phyloP scores from a whole-genome alignment of 2,329 filamentous ascomycete species.

The Ilyonectria destructans region DNA sequence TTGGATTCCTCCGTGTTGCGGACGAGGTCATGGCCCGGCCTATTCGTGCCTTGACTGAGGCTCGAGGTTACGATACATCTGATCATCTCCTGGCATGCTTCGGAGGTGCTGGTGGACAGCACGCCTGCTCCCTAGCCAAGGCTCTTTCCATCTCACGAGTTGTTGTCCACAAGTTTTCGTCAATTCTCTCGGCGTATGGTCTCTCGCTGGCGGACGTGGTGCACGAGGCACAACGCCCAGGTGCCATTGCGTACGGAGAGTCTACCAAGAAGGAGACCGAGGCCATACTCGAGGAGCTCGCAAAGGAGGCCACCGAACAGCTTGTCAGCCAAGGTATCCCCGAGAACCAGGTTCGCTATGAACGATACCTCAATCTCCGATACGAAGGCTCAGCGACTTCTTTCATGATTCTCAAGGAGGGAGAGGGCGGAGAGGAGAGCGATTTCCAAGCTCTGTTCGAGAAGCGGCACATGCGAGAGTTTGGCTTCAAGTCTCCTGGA shows the following conservation, averaged over 20 bases:
- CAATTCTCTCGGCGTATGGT: constrained; percentile 62
- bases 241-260: constrained; percentile 48
- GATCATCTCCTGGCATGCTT: constrained; percentile 57
- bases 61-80: constrained; percentile 54
- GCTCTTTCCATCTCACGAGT: constrained; percentile 58
- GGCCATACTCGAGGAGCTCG: constrained; percentile 36
- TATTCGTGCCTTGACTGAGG: constrained; percentile 56
- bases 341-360: constrained; percentile 58
- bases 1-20: constrained; percentile 57
- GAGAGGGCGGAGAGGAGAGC: constrained; percentile 50
- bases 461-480: constrained; percentile 81
- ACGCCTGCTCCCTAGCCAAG: constrained; percentile 59
- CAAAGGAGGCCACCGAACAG: constrained; percentile 27
- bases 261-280: constrained; percentile 35
- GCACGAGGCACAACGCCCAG: constrained; percentile 55
- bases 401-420: constrained; percentile 54
- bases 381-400: constrained; percentile 62
- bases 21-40: constrained; percentile 56
- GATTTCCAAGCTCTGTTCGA: constrained; percentile 79
- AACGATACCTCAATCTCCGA: constrained; percentile 61
- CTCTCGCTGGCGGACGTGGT: constrained; percentile 62
- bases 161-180: constrained; percentile 61
- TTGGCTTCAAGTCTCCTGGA: constrained; percentile 71
- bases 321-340: constrained; percentile 53
- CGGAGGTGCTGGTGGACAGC: constrained; percentile 57